A percentile compares a stretch with the other conserved stretches of the same genome.
These are phyloP conservation scores for Chlamydomonas incerta DNA, from an alignment of 139 green algal species.

Conservation along the genomic window DNA sequence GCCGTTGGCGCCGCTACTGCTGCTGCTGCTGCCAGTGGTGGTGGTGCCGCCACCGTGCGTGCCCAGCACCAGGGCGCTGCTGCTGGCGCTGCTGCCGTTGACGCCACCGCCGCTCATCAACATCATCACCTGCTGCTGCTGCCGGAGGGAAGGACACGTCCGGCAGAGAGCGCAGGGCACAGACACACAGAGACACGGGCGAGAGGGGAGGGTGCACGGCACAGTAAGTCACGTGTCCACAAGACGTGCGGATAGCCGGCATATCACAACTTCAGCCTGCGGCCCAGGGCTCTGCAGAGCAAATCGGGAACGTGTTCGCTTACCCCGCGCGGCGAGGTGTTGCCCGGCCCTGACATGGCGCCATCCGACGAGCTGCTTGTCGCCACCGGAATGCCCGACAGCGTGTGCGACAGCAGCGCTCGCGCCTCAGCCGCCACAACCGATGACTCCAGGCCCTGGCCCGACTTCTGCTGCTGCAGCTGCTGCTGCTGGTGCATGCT, in stretches of 20 bases:
- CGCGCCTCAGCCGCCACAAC: not conserved
- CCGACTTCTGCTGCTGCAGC: no score
- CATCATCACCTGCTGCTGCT: not conserved
- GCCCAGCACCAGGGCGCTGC: not conserved
- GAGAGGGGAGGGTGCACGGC: no score
- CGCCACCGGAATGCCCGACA: constrained; percentile 16
- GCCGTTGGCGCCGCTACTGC: constrained; percentile 18
- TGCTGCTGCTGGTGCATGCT: no score
- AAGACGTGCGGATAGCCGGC: no score
- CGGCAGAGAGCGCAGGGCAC: no score
- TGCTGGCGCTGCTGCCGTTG: not conserved
- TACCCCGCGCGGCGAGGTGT: no score
- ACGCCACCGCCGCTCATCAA: not conserved
- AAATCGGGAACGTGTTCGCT: no score
- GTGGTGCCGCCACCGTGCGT: no score
- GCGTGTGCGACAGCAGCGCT: constrained; percentile 11
- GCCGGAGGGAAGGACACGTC: no score
- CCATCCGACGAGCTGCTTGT: not conserved
- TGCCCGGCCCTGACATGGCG: not conserved
- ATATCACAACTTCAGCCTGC: no score
- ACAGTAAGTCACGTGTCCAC: not conserved
- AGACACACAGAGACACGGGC: no score
- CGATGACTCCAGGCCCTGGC: not conserved
- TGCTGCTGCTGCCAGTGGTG: constrained; percentile 6
- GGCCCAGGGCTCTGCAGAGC: no score